Percentiles rank a stretch among this genome's conserved stretches.
These are phyloP conservation scores for Hyphopichia khmerensis DNA, from an alignment of 1,139 yeast genomes.

Conservation along the genomic window DNA sequence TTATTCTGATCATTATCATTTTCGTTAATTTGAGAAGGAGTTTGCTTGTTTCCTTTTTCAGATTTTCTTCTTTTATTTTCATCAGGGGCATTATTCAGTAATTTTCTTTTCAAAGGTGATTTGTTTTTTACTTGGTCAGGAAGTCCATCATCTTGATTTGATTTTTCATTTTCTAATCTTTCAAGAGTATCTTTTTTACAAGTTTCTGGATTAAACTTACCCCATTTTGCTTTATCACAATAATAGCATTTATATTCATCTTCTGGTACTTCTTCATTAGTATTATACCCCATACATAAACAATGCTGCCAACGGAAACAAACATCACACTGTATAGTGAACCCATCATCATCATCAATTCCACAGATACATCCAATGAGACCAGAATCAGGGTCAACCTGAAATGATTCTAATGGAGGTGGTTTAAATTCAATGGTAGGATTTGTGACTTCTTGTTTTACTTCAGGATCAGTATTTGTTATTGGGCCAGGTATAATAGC, in stretches of 20 bases:
- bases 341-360: slow-evolving; percentile 89
- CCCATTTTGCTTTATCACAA: slow-evolving; percentile 62
- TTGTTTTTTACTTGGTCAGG: slow-evolving; percentile 2
- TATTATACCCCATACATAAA: slow-evolving; percentile 74
- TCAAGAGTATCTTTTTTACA: slow-evolving; percentile 36
- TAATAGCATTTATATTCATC: slow-evolving; percentile 73
- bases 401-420: slow-evolving; percentile 46
- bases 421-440: slow-evolving; percentile 5
- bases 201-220: slow-evolving; percentile 45
- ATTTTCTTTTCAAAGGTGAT: slow-evolving; percentile 22
- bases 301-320: slow-evolving; percentile 97
- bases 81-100: slow-evolving; percentile 24
- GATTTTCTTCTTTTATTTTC: slow-evolving; percentile 23
- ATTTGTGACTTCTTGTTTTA: background rate
- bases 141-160: slow-evolving; percentile 10
- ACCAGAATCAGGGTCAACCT: slow-evolving; percentile 79
- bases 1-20: background rate
- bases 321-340: slow-evolving; percentile 88
- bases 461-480: background rate
- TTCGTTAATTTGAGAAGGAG: background rate
- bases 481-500: no score
- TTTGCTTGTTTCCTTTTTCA: slow-evolving; percentile 10
- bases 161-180: slow-evolving; percentile 31
- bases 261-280: slow-evolving; percentile 78
- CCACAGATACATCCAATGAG: slow-evolving; percentile 89